phyloP scores from a whole-genome alignment of 371 early-diverging fungal species.

The Mucor sp. region DNA sequence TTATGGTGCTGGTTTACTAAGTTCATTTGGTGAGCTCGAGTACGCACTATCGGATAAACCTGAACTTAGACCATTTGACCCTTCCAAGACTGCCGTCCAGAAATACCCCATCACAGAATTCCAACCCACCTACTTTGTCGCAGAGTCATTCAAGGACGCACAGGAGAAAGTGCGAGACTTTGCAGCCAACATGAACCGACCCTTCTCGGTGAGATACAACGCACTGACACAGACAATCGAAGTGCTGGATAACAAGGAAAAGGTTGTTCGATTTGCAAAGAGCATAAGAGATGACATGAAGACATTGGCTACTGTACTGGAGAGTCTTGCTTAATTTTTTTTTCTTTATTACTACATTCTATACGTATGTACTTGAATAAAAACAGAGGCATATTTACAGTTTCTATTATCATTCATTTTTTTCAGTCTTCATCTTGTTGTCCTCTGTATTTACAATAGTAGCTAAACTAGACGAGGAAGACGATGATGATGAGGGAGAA shows the following conservation, averaged over 20 bases:
- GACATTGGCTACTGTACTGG: slow-evolving; percentile 70
- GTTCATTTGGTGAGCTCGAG: slow-evolving; percentile 96
- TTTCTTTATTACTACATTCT: background rate
- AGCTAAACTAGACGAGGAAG: background rate
- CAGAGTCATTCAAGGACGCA: slow-evolving; percentile 92
- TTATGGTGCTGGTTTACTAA: slow-evolving; percentile 94
- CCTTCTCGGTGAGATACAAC: slow-evolving; percentile 92
- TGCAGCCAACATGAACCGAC: slow-evolving; percentile 75
- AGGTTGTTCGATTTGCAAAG: slow-evolving; percentile 77
- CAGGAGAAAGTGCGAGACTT: slow-evolving; percentile 91
- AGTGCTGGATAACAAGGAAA: slow-evolving; percentile 82
- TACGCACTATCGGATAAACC: slow-evolving; percentile 85
- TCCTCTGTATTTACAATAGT: background rate
- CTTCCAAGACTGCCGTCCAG: slow-evolving; percentile 75
- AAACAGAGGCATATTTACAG: background rate
- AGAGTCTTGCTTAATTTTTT: slow-evolving; percentile 42
- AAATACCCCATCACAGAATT: slow-evolving; percentile 94
- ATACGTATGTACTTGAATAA: background rate
- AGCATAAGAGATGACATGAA: slow-evolving; percentile 76
- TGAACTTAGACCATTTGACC: slow-evolving; percentile 82
- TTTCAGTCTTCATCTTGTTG: background rate
- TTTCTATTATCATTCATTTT: background rate
- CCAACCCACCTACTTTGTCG: slow-evolving; percentile 96
- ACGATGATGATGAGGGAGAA: background rate
- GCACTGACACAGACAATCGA: slow-evolving; percentile 90